Base-by-base conservation (phyloP, 2,329 filamentous ascomycete species). In the Beauveria pseudobassiana region DNA sequence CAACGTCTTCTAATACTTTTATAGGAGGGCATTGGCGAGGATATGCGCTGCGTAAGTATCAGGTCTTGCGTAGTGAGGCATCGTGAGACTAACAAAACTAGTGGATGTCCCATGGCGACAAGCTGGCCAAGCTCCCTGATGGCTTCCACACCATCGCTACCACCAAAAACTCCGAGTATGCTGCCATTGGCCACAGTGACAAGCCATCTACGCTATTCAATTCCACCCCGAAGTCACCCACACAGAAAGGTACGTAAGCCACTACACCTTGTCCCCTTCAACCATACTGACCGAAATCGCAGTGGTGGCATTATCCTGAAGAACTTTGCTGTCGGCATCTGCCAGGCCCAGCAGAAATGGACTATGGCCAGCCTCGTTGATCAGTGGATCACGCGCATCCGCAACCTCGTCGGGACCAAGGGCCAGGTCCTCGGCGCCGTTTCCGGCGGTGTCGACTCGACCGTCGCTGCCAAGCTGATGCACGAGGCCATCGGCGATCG, bases 311-410 rank as follows among this genome's bases (percentile, higher is more conserved):
- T 96, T 5, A 24, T 61, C 3, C 80, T 97, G 50, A 77, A 82
- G 71, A 98, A 98, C 80, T 98, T 97, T 70, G 87, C 86, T 14
- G 82, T 96, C 63, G 80, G 83, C 22, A 96, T 98, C 65, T 98
- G 93, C 75, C 82, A 85, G 34, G 91, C 89, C 4, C 76, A 81
- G 63, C 82, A 86, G 63, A 84, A 91, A 71, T 98, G 93, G 93
- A 87, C 82, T 3, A 97, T 97, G 93, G 80, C 79, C 62, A 86
- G 89, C 68, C 98, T 98, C 70, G 81, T 90, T 9, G 84, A 90
- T 64, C 83, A 90, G 70, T 92, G 96, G 75, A 90, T 97, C 66
- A 75, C 78, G 46, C 83, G 91, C 62, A 97, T 98, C 70, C 82
- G 91, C 34, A 82, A 87, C 30, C 80, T 96, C 40, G 92, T 97